A percentile compares a stretch with the other conserved stretches of the same genome.
Conservation (phyloP, 108 stramenopile genomes). For the Skeletonema potamos region DNA sequence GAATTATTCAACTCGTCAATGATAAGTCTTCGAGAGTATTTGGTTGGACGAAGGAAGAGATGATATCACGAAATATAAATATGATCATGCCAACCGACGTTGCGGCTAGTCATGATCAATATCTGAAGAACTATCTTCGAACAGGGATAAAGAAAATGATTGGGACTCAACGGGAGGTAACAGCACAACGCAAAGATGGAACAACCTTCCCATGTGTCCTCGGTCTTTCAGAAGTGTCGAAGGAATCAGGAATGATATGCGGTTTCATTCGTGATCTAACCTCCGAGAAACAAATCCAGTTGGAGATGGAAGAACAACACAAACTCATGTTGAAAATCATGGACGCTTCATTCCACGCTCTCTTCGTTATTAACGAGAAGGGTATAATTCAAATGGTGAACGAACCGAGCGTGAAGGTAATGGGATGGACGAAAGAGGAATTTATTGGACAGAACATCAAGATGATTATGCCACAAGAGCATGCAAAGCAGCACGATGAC, state of each 20-base stretch:
- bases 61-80: constrained; percentile 32
- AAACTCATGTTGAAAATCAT: constrained; percentile 24
- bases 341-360: constrained; percentile 45
- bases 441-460: constrained; percentile 46
- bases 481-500: constrained; percentile 30
- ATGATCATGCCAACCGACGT: constrained; percentile 23
- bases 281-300: constrained; percentile 12
- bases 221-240: constrained; percentile 28
- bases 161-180: constrained; percentile 32
- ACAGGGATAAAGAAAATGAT: constrained; percentile 45
- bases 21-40: constrained; percentile 10
- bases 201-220: constrained; percentile 41
- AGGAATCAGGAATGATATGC: constrained; percentile 38
- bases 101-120: constrained; percentile 25
- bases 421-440: constrained; percentile 44
- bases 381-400: constrained; percentile 50
- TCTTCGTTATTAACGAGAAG: constrained; percentile 35
- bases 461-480: constrained; percentile 41
- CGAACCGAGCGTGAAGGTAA: constrained; percentile 9
- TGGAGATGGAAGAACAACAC: constrained; percentile 12
- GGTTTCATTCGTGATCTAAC: constrained; percentile 51
- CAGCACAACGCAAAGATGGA: constrained; percentile 34
- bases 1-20: constrained; percentile 42
- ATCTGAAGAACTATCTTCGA: constrained; percentile 17
- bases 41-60: constrained; percentile 38